Conservation (phyloP, 345 rosid genomes). For the Salix caprea region DNA sequence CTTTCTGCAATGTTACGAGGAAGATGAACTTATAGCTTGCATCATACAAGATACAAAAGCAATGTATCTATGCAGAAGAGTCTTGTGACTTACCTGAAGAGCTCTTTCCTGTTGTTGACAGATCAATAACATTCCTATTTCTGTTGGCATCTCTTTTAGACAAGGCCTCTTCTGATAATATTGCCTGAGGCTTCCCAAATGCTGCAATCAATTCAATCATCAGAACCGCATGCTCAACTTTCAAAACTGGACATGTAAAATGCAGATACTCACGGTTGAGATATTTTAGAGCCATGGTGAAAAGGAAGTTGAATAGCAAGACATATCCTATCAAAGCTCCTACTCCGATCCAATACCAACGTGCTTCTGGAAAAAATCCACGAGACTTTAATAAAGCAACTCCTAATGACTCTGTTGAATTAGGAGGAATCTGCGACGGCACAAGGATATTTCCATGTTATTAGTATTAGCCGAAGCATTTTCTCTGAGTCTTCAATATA, state of each 20-base stretch:
- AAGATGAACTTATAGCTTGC: constrained; percentile 4
- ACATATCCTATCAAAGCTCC: constrained; percentile 61
- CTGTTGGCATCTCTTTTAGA: constrained; percentile 34
- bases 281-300: constrained; percentile 59
- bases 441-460: constrained; percentile 4
- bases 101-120: constrained; percentile 28
- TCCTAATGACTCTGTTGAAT: constrained; percentile 66
- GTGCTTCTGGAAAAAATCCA: constrained; percentile 61
- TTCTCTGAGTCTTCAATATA: neutral
- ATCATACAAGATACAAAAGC: neutral
- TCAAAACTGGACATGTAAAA: neutral
- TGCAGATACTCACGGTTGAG: constrained; percentile 56
- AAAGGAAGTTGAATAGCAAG: constrained; percentile 61
- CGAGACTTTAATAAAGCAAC: constrained; percentile 57
- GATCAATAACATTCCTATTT: constrained; percentile 31
- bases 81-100: constrained; percentile 27
- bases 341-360: constrained; percentile 84
- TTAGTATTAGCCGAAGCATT: neutral
- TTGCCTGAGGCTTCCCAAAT: constrained; percentile 56
- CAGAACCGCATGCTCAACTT: constrained; percentile 7
- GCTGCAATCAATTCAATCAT: constrained; percentile 34
- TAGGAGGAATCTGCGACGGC: constrained; percentile 41
- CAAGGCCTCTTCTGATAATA: constrained; percentile 43
- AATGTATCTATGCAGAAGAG: neutral
- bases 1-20: constrained; percentile 31